phyloP scores from a whole-genome alignment of 129 eudicot genomes.

The Rutidosis leptorrhynchoides region DNA sequence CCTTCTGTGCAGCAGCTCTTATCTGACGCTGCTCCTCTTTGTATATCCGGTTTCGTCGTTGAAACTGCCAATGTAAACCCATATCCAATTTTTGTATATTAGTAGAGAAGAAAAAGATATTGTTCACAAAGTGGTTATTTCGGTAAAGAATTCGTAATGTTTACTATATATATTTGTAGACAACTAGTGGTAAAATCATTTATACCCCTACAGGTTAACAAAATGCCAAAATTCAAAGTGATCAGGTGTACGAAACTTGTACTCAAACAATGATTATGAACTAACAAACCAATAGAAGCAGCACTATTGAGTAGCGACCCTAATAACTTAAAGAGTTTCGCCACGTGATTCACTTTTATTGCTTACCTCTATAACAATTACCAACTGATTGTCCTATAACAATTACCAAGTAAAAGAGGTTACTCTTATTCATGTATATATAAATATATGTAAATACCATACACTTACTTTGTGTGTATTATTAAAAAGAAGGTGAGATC shows the following conservation, averaged over 20 bases:
- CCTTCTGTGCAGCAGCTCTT: conserved; percentile 83
- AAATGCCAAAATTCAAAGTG: not conserved
- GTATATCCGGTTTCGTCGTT: conserved; percentile 83
- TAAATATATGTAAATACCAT: too few species aligned
- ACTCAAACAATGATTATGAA: not conserved
- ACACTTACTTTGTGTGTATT: too few species aligned
- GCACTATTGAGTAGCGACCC: not conserved
- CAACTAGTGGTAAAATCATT: not conserved
- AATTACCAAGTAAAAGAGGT: too few species aligned
- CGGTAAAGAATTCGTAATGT: not conserved
- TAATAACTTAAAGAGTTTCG: not conserved
- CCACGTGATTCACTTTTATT: not conserved
- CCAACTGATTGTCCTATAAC: too few species aligned
- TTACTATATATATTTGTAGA: not conserved
- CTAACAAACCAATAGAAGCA: not conserved
- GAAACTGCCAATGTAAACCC: conserved; percentile 58
- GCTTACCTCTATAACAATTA: too few species aligned
- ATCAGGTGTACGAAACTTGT: not conserved
- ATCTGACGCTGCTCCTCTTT: conserved; percentile 96
- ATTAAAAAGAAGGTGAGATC: too few species aligned
- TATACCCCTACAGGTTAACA: not conserved
- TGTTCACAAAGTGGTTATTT: not conserved
- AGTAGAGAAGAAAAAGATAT: not conserved
- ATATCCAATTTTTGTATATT: not conserved
- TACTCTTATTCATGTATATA: too few species aligned